phyloP scores from a whole-genome alignment of 805 yeast genomes.

The Candida bentonensis region DNA sequence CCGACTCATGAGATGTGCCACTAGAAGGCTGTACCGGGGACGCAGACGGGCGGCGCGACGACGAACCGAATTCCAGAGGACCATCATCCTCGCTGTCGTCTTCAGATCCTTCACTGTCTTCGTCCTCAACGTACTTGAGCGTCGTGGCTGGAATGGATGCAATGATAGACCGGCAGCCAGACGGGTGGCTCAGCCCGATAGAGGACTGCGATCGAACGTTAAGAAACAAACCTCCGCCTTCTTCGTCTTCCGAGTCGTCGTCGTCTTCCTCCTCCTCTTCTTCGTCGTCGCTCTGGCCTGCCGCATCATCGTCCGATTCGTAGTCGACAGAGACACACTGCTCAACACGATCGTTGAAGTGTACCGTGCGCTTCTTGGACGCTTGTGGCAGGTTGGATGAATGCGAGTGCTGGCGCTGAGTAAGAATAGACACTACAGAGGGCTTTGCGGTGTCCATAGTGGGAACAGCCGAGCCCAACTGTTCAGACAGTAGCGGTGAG shows the following conservation, averaged over 20 bases:
- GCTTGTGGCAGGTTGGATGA: neutral
- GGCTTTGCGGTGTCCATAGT: neutral
- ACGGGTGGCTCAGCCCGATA: conserved; percentile 12
- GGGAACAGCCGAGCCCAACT: neutral
- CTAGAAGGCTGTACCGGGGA: neutral
- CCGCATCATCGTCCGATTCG: conserved; percentile 22
- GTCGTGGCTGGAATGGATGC: conserved; percentile 78
- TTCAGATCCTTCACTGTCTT: conserved; percentile 37
- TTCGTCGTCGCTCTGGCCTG: conserved; percentile 11
- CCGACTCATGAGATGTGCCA: neutral
- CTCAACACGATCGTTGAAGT: conserved; percentile 86
- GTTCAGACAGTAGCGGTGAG: no score
- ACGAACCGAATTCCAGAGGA: neutral
- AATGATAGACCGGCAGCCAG: conserved; percentile 37
- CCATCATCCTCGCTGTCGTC: conserved; percentile 3
- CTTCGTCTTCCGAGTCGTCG: conserved; percentile 36
- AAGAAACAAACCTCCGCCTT: conserved; percentile 57
- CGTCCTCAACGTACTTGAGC: conserved; percentile 58
- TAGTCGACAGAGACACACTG: conserved; percentile 72
- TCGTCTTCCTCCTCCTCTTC: conserved; percentile 23
- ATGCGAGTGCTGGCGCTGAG: neutral
- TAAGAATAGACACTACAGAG: neutral
- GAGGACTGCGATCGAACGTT: conserved; percentile 31
- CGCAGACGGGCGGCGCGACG: neutral
- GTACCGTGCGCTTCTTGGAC: conserved; percentile 50